Base-by-base conservation (phyloP, 1,284 basidiomycete species). In the Pascua sp. region DNA sequence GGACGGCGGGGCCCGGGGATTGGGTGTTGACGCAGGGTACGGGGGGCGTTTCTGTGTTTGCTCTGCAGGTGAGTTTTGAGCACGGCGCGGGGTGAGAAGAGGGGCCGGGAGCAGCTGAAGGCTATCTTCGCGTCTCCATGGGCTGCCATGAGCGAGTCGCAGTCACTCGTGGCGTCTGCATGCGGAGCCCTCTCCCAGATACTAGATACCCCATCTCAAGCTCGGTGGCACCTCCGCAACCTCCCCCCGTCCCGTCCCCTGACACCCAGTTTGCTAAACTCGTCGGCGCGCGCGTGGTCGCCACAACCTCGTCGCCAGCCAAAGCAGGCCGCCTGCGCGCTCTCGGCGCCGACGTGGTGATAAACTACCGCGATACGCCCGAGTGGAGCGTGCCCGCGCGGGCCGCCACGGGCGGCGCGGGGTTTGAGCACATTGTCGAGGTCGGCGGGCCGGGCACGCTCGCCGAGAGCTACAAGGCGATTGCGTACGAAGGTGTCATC, bases 401-500 rank as follows among this genome's bases (percentile, higher is more conserved):
- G 49, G 57, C 62, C 17, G 60, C 72, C 11, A 73, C 70, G 18
- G 50, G 59, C 8, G 71, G 42, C 42, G 67, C 67, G 11, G 85
- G 85, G 12, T 84, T 83, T 5, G 82, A 86, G 56, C 82, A 83
- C 63, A 69, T 85, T 42, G 72, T 86, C 47, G 85, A 86, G 42
- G 82, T 83, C 43, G 83, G 83, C 4, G 84, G 85, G 1, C 61
- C 77, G 4, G 80, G 80, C 11, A 85, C 84, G 7, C 70, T 86
- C 2, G 55, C 66, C 11, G 80, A 81, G 59, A 79, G 78, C 8
- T 71, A 82, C 55, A 76, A 76, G 8, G 76, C 81, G 7, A 67
- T 81, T 53, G 69, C 71, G 51, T 64, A 73, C 15, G 80, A 78
- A 8, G 84, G 84, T 2, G 74, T 78, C 15, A 73, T 86, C 52